phyloP scores from a whole-genome alignment of 441 rosid species.

The Rhodomyrtus psidioides region DNA sequence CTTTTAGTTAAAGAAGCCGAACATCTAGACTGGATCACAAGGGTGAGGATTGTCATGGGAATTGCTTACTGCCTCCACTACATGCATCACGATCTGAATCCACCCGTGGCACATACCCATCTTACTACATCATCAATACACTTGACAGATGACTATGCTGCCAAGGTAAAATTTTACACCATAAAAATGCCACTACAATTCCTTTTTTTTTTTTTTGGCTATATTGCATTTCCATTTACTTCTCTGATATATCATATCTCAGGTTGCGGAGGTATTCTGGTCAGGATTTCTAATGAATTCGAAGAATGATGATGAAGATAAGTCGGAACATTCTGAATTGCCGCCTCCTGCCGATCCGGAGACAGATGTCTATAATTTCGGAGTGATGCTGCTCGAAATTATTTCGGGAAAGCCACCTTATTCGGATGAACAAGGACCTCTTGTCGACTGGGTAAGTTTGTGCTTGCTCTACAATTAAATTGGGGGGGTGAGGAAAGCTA shows the following conservation, averaged over 20 bases:
- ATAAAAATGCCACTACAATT: background rate
- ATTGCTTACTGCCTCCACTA: constrained; percentile 69
- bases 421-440: constrained; percentile 57
- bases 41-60: constrained; percentile 80
- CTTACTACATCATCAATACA: constrained; percentile 32
- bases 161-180: constrained; percentile 33
- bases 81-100: constrained; percentile 74
- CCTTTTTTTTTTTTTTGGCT: background rate
- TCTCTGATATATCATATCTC: background rate
- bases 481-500: background rate
- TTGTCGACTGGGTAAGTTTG: constrained; percentile 70
- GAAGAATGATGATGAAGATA: constrained; percentile 30
- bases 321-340: constrained; percentile 33
- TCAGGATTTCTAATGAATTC: constrained; percentile 17
- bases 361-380: constrained; percentile 60
- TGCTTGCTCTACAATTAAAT: background rate
- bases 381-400: constrained; percentile 65
- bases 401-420: constrained; percentile 71
- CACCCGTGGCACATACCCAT: constrained; percentile 43
- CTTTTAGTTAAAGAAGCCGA: constrained; percentile 64
- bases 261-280: constrained; percentile 58
- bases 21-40: constrained; percentile 71
- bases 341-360: constrained; percentile 53
- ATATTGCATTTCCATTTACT: background rate
- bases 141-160: constrained; percentile 79